Evolutionary conservation across 164 flowering plant species (phyloP), one percentile per base, ranked within the genome.

Genomic region (Akebia trifoliata): DNA sequence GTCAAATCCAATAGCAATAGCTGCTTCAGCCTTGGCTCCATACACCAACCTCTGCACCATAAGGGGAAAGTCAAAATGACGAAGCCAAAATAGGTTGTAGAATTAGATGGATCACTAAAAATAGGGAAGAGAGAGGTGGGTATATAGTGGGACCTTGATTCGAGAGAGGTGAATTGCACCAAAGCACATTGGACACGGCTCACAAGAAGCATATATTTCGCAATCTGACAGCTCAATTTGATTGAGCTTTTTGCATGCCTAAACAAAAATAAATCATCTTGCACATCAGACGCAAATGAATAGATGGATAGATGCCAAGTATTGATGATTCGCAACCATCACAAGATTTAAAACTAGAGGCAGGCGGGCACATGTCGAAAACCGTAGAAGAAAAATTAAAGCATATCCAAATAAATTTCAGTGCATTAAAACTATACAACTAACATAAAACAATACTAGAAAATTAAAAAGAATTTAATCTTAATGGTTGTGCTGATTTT

Each of bases 11-110:
- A 93, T 84, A 10, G 97, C 88, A 43, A 93, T 90, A 10, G 98
- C 97, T 30, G 97, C 97, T 73, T 90, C 97, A 11, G 98, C 98
- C 68, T 93, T 76, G 40, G 96, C 97, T 48, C 95, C 91, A 68
- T 87, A 87, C 12, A 87, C 89, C 69, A 87, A 56, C 66, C 87
- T 81, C 90, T 86, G 82, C 29, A 29, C 7, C 45, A 51, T 4
- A 51, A 39, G 35, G 37, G 12, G 1, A 55, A 46, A 35, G 40
- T 14, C 39, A 45, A 32, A 32, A 10, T 47, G n/a, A 25, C 31
- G 7, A 12, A 22, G 26, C 7, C 15, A 24, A 40, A 39, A 3
- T 26, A 1, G 11, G 46, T 15, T 25, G 6, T 20, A 31, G 40
- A 39, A 3, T 21, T 24, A 50, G 12, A 10, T 20, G 20, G 14